Conservation (phyloP, 495 filamentous ascomycete genomes). For the Achaetomiella virescens region DNA sequence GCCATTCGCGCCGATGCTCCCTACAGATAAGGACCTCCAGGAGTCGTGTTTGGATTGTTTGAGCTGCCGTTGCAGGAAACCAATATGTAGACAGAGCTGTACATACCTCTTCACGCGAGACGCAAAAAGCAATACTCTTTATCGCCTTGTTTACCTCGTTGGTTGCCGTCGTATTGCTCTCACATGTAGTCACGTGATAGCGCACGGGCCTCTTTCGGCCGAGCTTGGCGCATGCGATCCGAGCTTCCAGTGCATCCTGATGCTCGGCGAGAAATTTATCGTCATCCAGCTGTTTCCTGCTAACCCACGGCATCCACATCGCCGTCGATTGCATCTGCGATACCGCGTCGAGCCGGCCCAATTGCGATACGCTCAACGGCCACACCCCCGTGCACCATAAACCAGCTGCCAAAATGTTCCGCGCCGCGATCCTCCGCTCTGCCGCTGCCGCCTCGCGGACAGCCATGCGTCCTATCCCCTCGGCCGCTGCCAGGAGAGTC, state of each 20-base stretch:
- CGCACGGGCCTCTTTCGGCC: constrained; percentile 12
- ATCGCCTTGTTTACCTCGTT: background rate
- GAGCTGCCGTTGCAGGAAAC: background rate
- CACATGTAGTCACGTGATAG: constrained; percentile 10
- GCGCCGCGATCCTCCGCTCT: constrained; percentile 69
- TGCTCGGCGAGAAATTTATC: constrained; percentile 42
- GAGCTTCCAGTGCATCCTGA: constrained; percentile 16
- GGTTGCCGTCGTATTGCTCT: background rate
- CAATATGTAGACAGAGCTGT: constrained; percentile 31
- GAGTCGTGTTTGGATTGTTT: constrained; percentile 1
- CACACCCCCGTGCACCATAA: constrained; percentile 1
- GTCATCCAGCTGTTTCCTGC: constrained; percentile 20
- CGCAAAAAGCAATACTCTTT: background rate
- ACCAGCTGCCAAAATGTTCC: constrained; percentile 61
- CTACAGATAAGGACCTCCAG: constrained; percentile 57
- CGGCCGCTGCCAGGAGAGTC: constrained; percentile 50
- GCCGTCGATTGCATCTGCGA: constrained; percentile 9
- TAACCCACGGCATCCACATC: constrained; percentile 12
- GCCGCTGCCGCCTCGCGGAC: constrained; percentile 46
- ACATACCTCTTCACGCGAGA: constrained; percentile 13
- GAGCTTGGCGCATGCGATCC: constrained; percentile 6
- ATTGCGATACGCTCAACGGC: constrained; percentile 14
- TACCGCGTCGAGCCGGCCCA: constrained; percentile 1
- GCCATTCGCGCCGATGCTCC: constrained; percentile 81
- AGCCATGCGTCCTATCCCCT: constrained; percentile 52